phyloP scores from a whole-genome alignment of 257 asterid species.

The Solanum tarapatanum region DNA sequence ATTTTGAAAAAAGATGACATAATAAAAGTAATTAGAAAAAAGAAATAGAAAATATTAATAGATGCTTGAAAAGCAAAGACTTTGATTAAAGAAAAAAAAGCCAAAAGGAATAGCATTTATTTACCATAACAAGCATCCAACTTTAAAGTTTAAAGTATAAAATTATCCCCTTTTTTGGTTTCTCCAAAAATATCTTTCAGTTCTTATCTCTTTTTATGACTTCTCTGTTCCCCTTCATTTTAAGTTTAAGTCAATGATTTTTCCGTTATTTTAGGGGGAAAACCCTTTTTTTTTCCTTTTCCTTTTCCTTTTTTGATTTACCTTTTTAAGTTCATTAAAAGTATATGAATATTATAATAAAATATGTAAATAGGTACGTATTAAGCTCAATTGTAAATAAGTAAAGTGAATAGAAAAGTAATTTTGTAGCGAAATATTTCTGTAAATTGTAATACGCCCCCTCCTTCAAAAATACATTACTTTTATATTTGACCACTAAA shows the following conservation, averaged over 20 bases:
- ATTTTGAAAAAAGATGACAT: background rate
- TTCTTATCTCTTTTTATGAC: background rate
- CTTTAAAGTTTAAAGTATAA: constrained; percentile 10
- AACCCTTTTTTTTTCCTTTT: background rate
- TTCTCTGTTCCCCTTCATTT: background rate
- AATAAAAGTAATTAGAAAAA: constrained; percentile 1
- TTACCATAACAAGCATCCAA: constrained; percentile 26
- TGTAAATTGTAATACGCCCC: background rate
- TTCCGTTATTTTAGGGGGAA: background rate
- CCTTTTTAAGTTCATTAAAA: background rate
- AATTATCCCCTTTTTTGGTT: constrained; percentile 3
- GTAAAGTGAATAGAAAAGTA: background rate
- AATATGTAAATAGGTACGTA: no score
- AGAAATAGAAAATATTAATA: background rate
- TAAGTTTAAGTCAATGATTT: background rate
- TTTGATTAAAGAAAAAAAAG: constrained; percentile 1
- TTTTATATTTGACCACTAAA: background rate
- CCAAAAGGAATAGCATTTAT: constrained; percentile 31
- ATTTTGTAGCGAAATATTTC: background rate
- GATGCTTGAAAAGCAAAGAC: constrained; percentile 18
- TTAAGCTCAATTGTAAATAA: background rate
- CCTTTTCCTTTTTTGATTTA: background rate
- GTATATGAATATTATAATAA: no score
- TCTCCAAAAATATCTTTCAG: background rate
- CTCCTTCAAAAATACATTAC: background rate